Percentiles rank a stretch among this genome's conserved stretches.
These are phyloP conservation scores for Albatrellus ellisii DNA, from an alignment of 768 basidiomycete genomes.

Conservation along the genomic window DNA sequence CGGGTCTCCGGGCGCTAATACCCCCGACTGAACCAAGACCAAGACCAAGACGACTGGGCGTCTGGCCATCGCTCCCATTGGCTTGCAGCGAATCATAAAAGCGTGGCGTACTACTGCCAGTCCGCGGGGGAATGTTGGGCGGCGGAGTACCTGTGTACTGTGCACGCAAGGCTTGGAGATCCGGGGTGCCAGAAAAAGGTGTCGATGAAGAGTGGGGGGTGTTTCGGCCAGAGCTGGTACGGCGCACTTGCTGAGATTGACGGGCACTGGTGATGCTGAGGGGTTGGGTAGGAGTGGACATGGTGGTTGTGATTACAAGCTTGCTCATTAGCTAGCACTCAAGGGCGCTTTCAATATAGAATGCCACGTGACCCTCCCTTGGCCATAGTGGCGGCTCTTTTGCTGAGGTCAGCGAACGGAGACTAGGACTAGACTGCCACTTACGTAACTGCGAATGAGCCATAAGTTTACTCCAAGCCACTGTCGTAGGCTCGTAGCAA, in stretches of 20 bases:
- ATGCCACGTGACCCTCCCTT: no score
- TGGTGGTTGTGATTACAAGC: neutral
- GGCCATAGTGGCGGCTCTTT: no score
- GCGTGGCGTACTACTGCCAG: constrained; percentile 19
- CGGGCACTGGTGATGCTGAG: constrained; percentile 15
- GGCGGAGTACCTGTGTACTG: constrained; percentile 45
- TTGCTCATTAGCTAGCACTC: no score
- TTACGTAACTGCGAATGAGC: no score
- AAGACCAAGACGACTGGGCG: constrained; percentile 8
- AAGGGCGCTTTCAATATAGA: no score
- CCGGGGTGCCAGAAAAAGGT: constrained; percentile 43
- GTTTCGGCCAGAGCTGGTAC: constrained; percentile 7
- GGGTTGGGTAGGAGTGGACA: constrained; percentile 14
- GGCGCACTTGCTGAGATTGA: constrained; percentile 3
- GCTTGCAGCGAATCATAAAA: constrained; percentile 11
- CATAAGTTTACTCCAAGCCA: no score
- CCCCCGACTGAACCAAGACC: constrained; percentile 21
- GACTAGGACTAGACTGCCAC: no score
- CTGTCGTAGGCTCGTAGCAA: no score
- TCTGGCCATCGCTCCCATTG: constrained; percentile 3
- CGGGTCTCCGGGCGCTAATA: constrained; percentile 25
- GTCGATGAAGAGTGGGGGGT: constrained; percentile 17
- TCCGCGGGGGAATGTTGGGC: constrained; percentile 39
- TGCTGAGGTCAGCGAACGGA: no score
- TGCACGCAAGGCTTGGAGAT: constrained; percentile 49